phyloP scores from a whole-genome alignment of 208 protist genomes.

The Acanthamoeba lenticulata region DNA sequence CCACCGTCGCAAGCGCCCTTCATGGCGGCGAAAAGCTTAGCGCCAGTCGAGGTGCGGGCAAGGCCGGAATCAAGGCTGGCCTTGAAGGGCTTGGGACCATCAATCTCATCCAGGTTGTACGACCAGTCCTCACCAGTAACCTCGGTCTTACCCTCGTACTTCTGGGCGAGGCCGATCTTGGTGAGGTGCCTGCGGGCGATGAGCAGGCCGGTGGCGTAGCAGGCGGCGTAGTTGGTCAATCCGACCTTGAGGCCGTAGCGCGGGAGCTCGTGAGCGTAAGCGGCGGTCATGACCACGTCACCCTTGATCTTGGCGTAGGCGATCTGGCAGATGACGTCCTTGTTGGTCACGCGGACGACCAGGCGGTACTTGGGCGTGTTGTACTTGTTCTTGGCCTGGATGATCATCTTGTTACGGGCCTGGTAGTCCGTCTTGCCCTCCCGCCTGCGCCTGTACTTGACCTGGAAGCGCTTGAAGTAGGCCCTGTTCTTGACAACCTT shows the following conservation, averaged over 20 bases:
- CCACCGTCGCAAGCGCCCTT: conserved; percentile 98
- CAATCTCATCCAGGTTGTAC: conserved; percentile 88
- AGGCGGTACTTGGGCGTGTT: conserved; percentile 98
- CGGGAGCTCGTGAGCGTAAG: conserved; percentile 98
- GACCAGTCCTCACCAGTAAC: conserved; percentile 87
- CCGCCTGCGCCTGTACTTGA: conserved; percentile 96
- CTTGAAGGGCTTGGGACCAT: conserved; percentile 95
- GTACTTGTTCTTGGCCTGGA: conserved; percentile 99
- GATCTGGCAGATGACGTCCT: conserved; percentile 97
- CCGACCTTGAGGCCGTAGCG: conserved; percentile 96
- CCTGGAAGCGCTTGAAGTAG: conserved; percentile 99
- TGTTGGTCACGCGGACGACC: conserved; percentile 97
- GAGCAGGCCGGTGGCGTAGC: conserved; percentile 97
- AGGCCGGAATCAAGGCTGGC: conserved; percentile 98
- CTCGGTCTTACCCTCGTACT: conserved; percentile 95
- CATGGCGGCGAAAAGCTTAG: conserved; percentile 93
- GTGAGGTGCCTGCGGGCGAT: conserved; percentile 95
- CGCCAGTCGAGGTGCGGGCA: conserved; percentile 96
- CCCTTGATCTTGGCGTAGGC: conserved; percentile 95
- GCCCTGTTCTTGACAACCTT: conserved; percentile 91
- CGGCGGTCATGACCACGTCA: conserved; percentile 94
- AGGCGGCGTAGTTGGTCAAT: conserved; percentile 98
- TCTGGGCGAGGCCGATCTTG: conserved; percentile 94
- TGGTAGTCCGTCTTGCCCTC: conserved; percentile 99
- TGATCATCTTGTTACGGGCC: conserved; percentile 94